These are phyloP conservation scores for Chondrus crispus DNA, from an alignment of 23 red algal genomes.

Conservation along the genomic window DNA sequence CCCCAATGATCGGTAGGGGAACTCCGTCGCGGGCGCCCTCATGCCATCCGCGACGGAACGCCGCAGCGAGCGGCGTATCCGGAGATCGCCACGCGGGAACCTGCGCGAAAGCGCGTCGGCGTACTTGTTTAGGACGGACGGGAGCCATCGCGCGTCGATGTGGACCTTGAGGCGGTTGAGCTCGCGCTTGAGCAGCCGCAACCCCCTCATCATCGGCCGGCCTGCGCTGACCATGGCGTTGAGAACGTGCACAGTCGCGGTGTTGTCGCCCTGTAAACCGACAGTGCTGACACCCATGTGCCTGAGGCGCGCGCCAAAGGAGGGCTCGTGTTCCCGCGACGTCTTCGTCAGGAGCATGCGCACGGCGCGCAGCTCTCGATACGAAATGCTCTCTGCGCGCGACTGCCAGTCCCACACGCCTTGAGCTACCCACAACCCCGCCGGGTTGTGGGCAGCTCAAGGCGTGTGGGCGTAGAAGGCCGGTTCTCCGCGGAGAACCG, in stretches of 20 bases:
- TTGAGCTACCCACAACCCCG: background rate
- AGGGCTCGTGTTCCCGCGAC: background rate
- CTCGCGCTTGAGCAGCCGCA: background rate
- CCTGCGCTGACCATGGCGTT: background rate
- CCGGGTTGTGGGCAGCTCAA: no score
- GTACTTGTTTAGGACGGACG: background rate
- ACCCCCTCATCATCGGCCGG: background rate
- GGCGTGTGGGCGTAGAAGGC: no score
- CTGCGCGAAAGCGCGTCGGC: background rate
- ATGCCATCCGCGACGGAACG: background rate
- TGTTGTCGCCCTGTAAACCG: background rate
- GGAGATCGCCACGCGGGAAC: background rate
- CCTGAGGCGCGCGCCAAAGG: background rate
- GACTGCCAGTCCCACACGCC: background rate
- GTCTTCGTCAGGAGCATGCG: background rate
- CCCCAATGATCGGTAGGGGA: background rate
- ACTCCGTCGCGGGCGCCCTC: background rate
- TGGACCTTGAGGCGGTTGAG: background rate
- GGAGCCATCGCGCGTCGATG: background rate
- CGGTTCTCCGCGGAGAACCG: no score
- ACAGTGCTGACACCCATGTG: background rate
- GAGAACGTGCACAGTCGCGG: background rate
- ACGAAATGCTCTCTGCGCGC: background rate
- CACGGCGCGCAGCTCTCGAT: background rate
- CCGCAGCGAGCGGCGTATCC: background rate